Percentiles rank a stretch among this genome's conserved stretches.
These are phyloP conservation scores for Ogataea sp. DNA, from an alignment of 805 yeast species.

Conservation along the genomic window DNA sequence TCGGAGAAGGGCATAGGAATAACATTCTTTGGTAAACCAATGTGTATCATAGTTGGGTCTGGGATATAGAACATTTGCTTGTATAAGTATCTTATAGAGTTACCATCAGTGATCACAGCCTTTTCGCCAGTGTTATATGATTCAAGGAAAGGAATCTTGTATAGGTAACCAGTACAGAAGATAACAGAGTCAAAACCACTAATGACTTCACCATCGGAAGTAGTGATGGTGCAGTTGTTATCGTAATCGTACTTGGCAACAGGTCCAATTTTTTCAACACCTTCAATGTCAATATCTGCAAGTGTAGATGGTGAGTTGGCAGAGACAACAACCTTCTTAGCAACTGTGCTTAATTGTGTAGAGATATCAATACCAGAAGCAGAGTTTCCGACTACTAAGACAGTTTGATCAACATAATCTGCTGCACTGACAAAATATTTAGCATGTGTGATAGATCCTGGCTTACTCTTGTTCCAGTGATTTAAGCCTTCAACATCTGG, in stretches of 20 bases:
- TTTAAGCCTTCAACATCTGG: slow-evolving; percentile 34
- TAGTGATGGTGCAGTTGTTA: slow-evolving; percentile 27
- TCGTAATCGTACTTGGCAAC: slow-evolving; percentile 18
- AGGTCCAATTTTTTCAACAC: slow-evolving; percentile 17
- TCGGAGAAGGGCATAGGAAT: slow-evolving; percentile 44
- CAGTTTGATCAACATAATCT: slow-evolving; percentile 26
- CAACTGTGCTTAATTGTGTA: slow-evolving; percentile 22
- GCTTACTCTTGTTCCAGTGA: slow-evolving; percentile 23
- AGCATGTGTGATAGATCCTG: slow-evolving; percentile 32
- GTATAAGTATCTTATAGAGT: slow-evolving; percentile 29
- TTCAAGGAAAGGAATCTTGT: slow-evolving; percentile 55
- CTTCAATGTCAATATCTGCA: slow-evolving; percentile 18
- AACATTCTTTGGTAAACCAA: slow-evolving; percentile 37
- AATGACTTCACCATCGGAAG: slow-evolving; percentile 40
- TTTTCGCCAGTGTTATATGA: slow-evolving; percentile 18
- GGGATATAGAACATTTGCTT: slow-evolving; percentile 37
- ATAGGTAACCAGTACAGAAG: slow-evolving; percentile 71
- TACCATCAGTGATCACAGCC: slow-evolving; percentile 25
- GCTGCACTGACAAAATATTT: slow-evolving; percentile 31
- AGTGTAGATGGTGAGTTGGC: slow-evolving; percentile 22
- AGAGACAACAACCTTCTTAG: slow-evolving; percentile 21
- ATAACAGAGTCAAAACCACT: slow-evolving; percentile 47
- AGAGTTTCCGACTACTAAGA: slow-evolving; percentile 35
- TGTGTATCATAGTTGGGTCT: slow-evolving; percentile 36
- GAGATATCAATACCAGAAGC: slow-evolving; percentile 66